Evolutionary conservation across 2,329 filamentous ascomycete species (phyloP), one percentile per base, ranked within the genome.

Genomic region (Stemphylium vesicarium): DNA sequence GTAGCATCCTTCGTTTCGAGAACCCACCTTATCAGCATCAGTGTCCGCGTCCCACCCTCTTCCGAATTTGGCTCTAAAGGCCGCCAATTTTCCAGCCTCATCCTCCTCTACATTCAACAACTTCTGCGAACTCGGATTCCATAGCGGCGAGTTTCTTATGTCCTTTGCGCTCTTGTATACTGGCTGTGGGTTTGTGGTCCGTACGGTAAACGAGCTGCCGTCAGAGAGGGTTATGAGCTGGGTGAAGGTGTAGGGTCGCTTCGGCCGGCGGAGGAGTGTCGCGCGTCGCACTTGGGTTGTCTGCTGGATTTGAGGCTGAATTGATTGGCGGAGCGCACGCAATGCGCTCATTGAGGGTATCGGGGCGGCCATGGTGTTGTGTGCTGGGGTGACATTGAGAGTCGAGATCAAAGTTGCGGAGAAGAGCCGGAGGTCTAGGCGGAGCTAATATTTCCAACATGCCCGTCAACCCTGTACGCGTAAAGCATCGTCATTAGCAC

Each of bases 181-280:
- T 7, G 86, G 81, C 18, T 79, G 68, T 0, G 91, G 91, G 10
- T 86, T 91, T 10, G 90, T 92, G 20, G 91, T 93, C 73, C 90
- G 90, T 70, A 88, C 83, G 43, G 89, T 87, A 78, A 86, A 98
- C 56, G 93, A 90, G 70, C 86, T 90, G 66, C 95, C 95, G 81
- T 99, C 95, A 36, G 89, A 91, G 62, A 98, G 88, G 49, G 92
- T 93, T 64, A 99, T 83, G 57, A 99, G 85, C 79, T 99, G 95
- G n/a, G 94, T 97, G 82, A 97, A 98, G 65, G 89, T 91, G 83
- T 97, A 98, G 37, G 95, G 94, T 5, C 93, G 87, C 71, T 92
- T 90, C n/a, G 92, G 92, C 13, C 95, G 91, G 59, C 84, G 85
- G 72, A 98, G 85, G 60, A 96, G 89, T 20, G 90, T 92, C 47